Evolutionary conservation across 2,329 filamentous ascomycete genomes (phyloP), one percentile per base, ranked within the genome.

Genomic region (Trichophaea hybrida): DNA sequence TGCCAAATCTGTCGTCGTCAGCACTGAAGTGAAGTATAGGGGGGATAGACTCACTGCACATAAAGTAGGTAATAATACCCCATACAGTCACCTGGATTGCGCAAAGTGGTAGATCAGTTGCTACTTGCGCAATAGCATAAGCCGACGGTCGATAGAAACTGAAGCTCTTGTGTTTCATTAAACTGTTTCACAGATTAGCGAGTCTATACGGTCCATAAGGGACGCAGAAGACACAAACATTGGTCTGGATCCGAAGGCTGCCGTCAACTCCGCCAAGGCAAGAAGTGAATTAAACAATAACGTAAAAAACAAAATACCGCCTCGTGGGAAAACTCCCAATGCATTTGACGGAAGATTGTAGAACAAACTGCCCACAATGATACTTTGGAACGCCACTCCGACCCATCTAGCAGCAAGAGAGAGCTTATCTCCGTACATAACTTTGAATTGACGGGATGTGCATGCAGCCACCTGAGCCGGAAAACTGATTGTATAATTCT

Each of bases 321-420:
- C 80, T 53, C 76, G 77, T 1, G 76, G 71, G 63, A 75, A 78
- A 69, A 83, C 80, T 0, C 76, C 75, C 2, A 70, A 71, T 0
- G 80, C 78, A 0, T 75, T 74, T 10, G 77, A 64, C 0, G 76
- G 75, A 0, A 75, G 75, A 1, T 75, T 75, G 66, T 73, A 84
- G 69, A 81, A 84, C 56, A 83, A 75, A 1, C 77, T 80, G 15
- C 80, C 81, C 48, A 84, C 75, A 60, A 84, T 81, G 33, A 84
- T 73, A 32, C 79, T 76, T 71, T 82, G 75, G 65, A 82, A 66
- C 48, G 80, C 66, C 43, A 82, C 75, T 8, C 75, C 74, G 15
- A 73, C 65, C 6, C 75, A 73, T 1, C 73, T 72, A 0, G 76
- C 75, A 0, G 74, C 67, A 0, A 77, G 78, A 0, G 76, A 75